phyloP scores from a whole-genome alignment of 164 flowering plant species.

The Tetrastigma voinierianum region DNA sequence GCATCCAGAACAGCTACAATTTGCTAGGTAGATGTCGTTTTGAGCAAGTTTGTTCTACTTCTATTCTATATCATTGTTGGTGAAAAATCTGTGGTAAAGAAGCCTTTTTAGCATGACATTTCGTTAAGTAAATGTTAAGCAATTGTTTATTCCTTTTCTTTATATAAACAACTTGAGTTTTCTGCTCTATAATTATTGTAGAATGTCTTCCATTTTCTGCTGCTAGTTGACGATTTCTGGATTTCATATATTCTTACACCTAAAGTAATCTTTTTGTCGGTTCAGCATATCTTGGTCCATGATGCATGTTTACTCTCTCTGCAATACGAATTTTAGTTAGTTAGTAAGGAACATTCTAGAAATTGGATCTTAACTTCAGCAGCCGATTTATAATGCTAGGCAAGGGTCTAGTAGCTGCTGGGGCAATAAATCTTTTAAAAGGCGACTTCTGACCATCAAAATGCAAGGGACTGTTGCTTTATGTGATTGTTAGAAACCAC shows the following conservation, averaged over 20 bases:
- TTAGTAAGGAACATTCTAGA: no score
- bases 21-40: slow-evolving; percentile 61
- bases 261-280: no score
- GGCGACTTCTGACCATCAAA: not conserved
- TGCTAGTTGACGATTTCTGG: no score
- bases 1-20: slow-evolving; percentile 92
- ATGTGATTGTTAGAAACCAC: not conserved
- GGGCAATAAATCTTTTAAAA: not conserved
- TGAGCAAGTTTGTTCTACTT: slow-evolving; percentile 40
- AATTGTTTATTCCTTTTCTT: not conserved
- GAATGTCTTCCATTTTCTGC: no score
- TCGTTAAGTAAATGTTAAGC: not conserved
- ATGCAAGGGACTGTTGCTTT: not conserved
- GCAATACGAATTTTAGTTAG: no score
- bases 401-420: not conserved
- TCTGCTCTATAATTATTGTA: not conserved
- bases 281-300: no score
- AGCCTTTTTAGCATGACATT: not conserved
- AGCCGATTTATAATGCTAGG: not conserved
- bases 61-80: not conserved
- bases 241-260: no score
- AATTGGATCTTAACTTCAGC: no score
- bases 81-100: not conserved
- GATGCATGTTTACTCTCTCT: no score
- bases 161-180: not conserved